A percentile compares a stretch with the other conserved stretches of the same genome.
These are phyloP conservation scores for Cryptococcus neoformans DNA, from an alignment of 1,284 basidiomycete species.

Conservation along the genomic window DNA sequence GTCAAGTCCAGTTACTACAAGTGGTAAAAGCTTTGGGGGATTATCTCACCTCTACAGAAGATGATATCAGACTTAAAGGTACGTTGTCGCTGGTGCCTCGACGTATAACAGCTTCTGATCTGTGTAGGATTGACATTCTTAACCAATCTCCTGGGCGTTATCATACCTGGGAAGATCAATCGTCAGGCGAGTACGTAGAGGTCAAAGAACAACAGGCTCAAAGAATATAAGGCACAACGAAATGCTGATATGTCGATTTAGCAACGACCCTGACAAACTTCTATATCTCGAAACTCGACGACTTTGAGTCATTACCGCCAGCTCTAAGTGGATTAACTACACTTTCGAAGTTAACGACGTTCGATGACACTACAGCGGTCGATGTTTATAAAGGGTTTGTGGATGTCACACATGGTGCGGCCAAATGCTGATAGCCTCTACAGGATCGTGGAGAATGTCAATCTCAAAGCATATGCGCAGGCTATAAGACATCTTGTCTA, in stretches of 20 bases:
- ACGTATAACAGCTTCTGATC: not conserved
- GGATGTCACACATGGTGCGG: too few relatives aligned
- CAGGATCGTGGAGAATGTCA: slow-evolving; percentile 74
- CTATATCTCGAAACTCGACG: slow-evolving; percentile 81
- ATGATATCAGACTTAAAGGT: slow-evolving; percentile 75
- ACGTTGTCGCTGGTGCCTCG: slow-evolving; percentile 11
- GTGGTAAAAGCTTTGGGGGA: slow-evolving; percentile 85
- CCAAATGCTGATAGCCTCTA: not conserved
- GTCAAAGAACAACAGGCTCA: not conserved
- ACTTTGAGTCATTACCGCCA: slow-evolving; percentile 74
- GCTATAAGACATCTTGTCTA: slow-evolving; percentile 79
- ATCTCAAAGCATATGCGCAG: slow-evolving; percentile 77
- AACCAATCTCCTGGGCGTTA: slow-evolving; percentile 61
- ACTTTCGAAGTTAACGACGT: slow-evolving; percentile 63
- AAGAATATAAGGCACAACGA: too few relatives aligned
- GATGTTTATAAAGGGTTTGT: slow-evolving; percentile 67
- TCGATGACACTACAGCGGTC: slow-evolving; percentile 67
- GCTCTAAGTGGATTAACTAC: slow-evolving; percentile 69
- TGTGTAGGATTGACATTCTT: slow-evolving; percentile 37
- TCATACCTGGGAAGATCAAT: slow-evolving; percentile 66
- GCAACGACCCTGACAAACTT: slow-evolving; percentile 79
- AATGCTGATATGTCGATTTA: slow-evolving; percentile 35
- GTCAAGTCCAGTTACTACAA: slow-evolving; percentile 63
- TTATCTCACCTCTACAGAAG: slow-evolving; percentile 82
- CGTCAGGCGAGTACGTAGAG: slow-evolving; percentile 69